Evolutionary conservation across 2,329 filamentous ascomycete species (phyloP).

Genomic region (Raffaelea albimanens): DNA sequence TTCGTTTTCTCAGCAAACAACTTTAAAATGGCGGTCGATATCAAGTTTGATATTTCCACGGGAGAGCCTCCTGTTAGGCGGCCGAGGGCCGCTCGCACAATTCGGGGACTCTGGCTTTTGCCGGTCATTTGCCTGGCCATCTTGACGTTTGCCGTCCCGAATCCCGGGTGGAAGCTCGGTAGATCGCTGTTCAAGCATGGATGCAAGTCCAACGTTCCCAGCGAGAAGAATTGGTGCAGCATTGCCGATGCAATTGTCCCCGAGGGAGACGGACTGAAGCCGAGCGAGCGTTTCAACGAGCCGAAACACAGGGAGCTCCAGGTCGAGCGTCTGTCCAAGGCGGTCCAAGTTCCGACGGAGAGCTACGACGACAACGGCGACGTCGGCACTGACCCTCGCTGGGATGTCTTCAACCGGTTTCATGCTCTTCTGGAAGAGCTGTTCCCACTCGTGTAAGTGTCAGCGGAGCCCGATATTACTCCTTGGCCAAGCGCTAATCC

Average conservation of each 20-base stretch:
- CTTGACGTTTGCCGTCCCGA: no score
- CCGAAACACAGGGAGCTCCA: neutral
- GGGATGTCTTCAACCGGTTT: slow-evolving; percentile 47
- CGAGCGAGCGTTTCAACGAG: slow-evolving; percentile 2
- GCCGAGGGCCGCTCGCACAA: no score
- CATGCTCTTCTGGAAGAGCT: slow-evolving; percentile 35
- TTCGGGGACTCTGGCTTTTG: no score
- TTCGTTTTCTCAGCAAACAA: no score
- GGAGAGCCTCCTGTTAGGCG: no score
- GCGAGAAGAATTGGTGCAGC: slow-evolving; percentile 8
- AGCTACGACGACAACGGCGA: slow-evolving; percentile 33
- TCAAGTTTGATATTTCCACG: no score
- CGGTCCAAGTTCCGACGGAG: slow-evolving; percentile 20
- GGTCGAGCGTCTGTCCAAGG: slow-evolving; percentile 18
- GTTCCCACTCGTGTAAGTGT: slow-evolving; percentile 40
- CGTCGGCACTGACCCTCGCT: slow-evolving; percentile 45
- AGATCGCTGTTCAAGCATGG: no score
- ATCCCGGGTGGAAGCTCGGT: no score
- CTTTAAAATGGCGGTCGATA: no score
- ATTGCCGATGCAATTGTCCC: neutral
- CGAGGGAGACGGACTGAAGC: neutral
- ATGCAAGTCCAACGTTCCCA: no score
- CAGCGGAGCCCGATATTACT: slow-evolving; percentile 6
- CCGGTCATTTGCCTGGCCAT: no score
- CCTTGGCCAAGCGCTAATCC: no score